Conservation (phyloP, 345 rosid species). For the Sisymbrium altissimum region DNA sequence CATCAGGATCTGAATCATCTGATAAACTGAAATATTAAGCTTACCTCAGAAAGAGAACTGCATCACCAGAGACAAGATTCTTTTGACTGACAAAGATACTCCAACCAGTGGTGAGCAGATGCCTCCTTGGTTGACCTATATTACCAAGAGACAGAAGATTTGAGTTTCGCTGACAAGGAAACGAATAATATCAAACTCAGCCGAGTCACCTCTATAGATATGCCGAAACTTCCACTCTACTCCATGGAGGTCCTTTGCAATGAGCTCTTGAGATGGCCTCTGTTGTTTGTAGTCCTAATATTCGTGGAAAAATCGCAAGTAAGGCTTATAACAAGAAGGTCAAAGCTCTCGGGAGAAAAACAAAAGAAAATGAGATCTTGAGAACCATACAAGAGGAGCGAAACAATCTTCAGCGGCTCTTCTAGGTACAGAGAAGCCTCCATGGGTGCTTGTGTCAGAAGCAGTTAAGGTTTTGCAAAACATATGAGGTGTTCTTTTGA, state of each 20-base stretch:
- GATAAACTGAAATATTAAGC: conserved; percentile 2
- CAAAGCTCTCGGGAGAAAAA: not conserved
- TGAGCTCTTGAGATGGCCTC: conserved; percentile 88
- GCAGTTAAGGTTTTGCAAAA: conserved; percentile 90
- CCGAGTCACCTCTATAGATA: conserved; percentile 69
- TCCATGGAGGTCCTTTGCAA: conserved; percentile 87
- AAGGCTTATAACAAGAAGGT: conserved; percentile 6
- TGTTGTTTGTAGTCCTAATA: conserved; percentile 79
- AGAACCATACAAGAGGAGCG: conserved; percentile 59
- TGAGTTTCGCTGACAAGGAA: conserved; percentile 5
- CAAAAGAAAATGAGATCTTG: not conserved
- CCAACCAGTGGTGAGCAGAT: conserved; percentile 97
- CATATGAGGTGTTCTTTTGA: conserved; percentile 73
- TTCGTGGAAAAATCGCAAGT: not conserved
- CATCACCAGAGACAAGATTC: conserved; percentile 89
- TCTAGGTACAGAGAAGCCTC: conserved; percentile 90
- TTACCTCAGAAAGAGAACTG: conserved; percentile 89
- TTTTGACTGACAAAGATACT: conserved; percentile 90
- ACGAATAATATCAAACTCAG: conserved; percentile 1
- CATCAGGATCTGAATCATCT: not conserved
- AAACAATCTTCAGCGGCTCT: conserved; percentile 94
- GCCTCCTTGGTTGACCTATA: conserved; percentile 97
- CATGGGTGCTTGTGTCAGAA: conserved; percentile 93
- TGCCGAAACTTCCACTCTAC: conserved; percentile 88
- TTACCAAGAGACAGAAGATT: conserved; percentile 9